Evolutionary conservation across 2,329 filamentous ascomycete genomes (phyloP).

Genomic region (Cercospora citrullina): DNA sequence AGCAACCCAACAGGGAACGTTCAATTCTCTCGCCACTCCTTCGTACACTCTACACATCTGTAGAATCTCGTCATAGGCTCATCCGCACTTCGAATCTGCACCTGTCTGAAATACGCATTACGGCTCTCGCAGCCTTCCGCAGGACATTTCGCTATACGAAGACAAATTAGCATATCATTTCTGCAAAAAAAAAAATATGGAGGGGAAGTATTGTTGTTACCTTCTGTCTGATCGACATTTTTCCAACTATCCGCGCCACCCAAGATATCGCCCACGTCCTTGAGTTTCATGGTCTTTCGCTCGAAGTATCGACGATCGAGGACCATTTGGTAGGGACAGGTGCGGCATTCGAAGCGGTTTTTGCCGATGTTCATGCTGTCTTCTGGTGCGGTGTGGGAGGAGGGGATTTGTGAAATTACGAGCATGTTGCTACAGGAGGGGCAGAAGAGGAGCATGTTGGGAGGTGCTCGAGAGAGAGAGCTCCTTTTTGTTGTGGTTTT

Average conservation of each 20-base stretch:
- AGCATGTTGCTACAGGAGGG: conserved; percentile 82
- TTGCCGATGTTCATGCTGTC: conserved; percentile 45
- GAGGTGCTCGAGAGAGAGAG: neutral
- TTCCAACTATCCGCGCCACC: conserved; percentile 87
- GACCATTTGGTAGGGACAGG: conserved; percentile 87
- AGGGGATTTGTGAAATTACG: conserved; percentile 61
- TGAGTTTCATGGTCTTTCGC: conserved; percentile 74
- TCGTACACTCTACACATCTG: conserved; percentile 56
- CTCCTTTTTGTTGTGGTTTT: too few species aligned
- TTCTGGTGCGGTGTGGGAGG: conserved; percentile 38
- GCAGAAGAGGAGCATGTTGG: conserved; percentile 55
- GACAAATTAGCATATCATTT: neutral
- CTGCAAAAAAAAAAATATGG: too few species aligned
- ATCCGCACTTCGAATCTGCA: conserved; percentile 96
- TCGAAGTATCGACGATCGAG: conserved; percentile 80
- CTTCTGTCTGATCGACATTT: conserved; percentile 79
- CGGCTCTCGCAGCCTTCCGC: conserved; percentile 76
- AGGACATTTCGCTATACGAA: conserved; percentile 69
- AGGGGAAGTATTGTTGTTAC: conserved; percentile 39
- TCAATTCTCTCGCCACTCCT: conserved; percentile 49
- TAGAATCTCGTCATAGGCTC: conserved; percentile 98
- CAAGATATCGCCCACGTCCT: conserved; percentile 86
- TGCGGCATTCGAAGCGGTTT: conserved; percentile 93
- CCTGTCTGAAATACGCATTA: conserved; percentile 90
- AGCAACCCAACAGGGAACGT: neutral